Base-by-base conservation (phyloP, 2,329 filamentous ascomycete genomes). In the Colletotrichum endophyticum region DNA sequence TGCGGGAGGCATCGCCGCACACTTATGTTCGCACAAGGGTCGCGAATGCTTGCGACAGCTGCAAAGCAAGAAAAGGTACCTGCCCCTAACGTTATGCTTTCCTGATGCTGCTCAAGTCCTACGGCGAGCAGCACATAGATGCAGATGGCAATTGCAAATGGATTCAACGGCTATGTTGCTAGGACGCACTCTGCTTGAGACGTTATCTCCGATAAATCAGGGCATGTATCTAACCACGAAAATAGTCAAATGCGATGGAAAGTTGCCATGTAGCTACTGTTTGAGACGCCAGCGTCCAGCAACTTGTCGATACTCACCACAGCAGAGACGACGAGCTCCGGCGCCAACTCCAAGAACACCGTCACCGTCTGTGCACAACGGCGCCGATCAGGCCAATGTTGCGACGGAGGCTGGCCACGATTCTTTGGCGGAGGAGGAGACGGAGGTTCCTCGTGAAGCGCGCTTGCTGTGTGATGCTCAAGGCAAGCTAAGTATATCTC, bases 401-500 rank as follows among this genome's bases (percentile, higher is more conserved):
- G 61, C 34, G 53, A 34, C 75, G 13, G 53, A 22, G 19, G 15
- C 70, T 7, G 25, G 56, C 12, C 78, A 78, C 74, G 81, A 82
- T 69, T 70, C 78, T 8, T 80, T 83, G 2, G 83, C 83, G 1
- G 88, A 89, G n/a, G 89, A 91, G 49, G 89, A 91, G 75, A 89
- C 89, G 0, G 89, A 91, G 27, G 89, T 91, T 5, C 89, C 89
- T 3, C 84, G 89, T 2, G 89, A 91, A 74, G 89, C 89, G 4
- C 84, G 89, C 4, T 82, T 91, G 7, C 82, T 91, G 0, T 87
- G 87, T 57, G 89, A 91, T 77, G 85, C 88, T 1, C 88, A 89
- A 73, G 89, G 89, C 1, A 90, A 90, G 78, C 80, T 90, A 27
- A 88, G 77, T 78, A 71, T 32, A 72, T 56, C 15, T 12, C 28